These are phyloP conservation scores for Comarum palustre DNA, from an alignment of 306 rosid genomes.

Conservation along the genomic window DNA sequence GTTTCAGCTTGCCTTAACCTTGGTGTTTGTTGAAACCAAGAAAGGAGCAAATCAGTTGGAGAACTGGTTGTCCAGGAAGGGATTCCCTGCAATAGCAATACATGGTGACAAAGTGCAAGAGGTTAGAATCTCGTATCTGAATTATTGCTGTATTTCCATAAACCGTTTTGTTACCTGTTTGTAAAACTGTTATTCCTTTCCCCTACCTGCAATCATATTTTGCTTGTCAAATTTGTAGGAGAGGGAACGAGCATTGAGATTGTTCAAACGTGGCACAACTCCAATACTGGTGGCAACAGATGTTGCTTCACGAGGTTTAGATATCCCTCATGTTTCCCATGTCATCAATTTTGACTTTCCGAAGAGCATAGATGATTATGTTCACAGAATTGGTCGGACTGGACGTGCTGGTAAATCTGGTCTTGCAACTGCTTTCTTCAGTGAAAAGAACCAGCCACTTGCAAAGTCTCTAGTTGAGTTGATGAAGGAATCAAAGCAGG, in stretches of 20 bases:
- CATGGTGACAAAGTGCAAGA: slow-evolving; percentile 43
- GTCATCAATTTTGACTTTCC: slow-evolving; percentile 49
- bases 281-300: slow-evolving; percentile 38
- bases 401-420: slow-evolving; percentile 51
- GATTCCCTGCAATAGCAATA: slow-evolving; percentile 35
- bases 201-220: background rate
- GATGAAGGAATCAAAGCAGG: slow-evolving; percentile 39
- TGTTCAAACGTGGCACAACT: slow-evolving; percentile 32
- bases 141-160: background rate
- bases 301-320: slow-evolving; percentile 42
- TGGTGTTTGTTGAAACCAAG: slow-evolving; percentile 44
- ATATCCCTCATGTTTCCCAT: slow-evolving; percentile 39
- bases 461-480: slow-evolving; percentile 35
- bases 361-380: slow-evolving; percentile 41
- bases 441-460: slow-evolving; percentile 35
- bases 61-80: slow-evolving; percentile 21
- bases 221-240: slow-evolving; percentile 22
- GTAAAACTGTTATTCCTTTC: background rate
- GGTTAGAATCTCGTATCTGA: slow-evolving; percentile 15
- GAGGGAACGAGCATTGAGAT: slow-evolving; percentile 33
- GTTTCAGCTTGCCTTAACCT: slow-evolving; percentile 31
- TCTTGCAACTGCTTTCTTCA: slow-evolving; percentile 45
- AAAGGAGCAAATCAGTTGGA: slow-evolving; percentile 37
- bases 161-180: background rate
- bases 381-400: slow-evolving; percentile 43